Conservation (phyloP, 768 basidiomycete genomes). For the Mycena venus region DNA sequence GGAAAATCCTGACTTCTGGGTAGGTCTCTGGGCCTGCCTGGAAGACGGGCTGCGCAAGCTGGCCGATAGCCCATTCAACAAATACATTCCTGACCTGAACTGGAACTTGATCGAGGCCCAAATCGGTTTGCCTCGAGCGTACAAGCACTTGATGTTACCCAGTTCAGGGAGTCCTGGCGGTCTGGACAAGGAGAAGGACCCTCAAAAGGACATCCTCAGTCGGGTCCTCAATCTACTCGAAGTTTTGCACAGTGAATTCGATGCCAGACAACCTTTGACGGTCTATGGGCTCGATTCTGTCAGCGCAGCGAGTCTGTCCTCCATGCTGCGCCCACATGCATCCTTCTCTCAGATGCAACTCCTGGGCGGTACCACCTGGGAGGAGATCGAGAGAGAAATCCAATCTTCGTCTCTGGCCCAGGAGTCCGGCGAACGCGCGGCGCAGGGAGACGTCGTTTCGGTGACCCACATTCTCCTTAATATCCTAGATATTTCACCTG, state of each 20-base stretch:
- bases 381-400: not conserved
- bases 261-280: not conserved
- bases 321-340: constrained; percentile 1
- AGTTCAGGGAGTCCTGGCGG: not conserved
- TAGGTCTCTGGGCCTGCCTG: constrained; percentile 1
- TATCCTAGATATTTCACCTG: constrained; percentile 35
- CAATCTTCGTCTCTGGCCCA: not conserved
- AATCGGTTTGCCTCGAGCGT: not conserved
- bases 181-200: not conserved
- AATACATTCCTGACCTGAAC: constrained; percentile 16
- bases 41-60: constrained; percentile 10
- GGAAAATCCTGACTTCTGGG: not conserved
- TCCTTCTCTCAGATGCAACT: constrained; percentile 14
- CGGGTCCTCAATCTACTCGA: constrained; percentile 7
- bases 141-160: not conserved
- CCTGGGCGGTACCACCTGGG: not conserved
- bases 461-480: constrained; percentile 20
- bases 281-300: constrained; percentile 18
- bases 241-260: not conserved
- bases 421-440: no score
- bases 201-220: not conserved
- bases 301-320: not conserved
- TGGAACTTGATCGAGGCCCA: not conserved
- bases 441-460: not conserved
- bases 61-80: not conserved